phyloP scores from a whole-genome alignment of 768 basidiomycete genomes.

The Tylopilus rubrobrunneus region DNA sequence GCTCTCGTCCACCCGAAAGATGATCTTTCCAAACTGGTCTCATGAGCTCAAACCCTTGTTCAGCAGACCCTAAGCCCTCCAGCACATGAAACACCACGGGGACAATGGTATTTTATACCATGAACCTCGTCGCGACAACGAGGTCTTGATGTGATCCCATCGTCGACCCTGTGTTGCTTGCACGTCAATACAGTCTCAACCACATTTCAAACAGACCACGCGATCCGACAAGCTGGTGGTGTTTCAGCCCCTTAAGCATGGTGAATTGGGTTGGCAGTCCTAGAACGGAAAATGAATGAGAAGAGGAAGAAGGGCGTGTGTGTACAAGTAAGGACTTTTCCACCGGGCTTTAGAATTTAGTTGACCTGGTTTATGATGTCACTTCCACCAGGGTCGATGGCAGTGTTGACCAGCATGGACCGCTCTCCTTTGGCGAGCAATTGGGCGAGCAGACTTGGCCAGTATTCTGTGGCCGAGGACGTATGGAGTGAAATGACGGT shows the following conservation, averaged over 20 bases:
- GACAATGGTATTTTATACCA: conserved; percentile 59
- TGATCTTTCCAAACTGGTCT: conserved; percentile 76
- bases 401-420: conserved; percentile 43
- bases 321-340: conserved; percentile 35
- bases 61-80: conserved; percentile 57
- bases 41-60: conserved; percentile 69
- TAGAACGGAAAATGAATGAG: conserved; percentile 27
- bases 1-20: conserved; percentile 43
- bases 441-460: conserved; percentile 46
- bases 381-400: conserved; percentile 69
- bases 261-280: conserved; percentile 67
- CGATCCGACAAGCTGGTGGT: conserved; percentile 70
- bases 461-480: conserved; percentile 36
- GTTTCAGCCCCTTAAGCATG: conserved; percentile 74
- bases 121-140: conserved; percentile 64
- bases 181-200: conserved; percentile 11
- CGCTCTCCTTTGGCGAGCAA: conserved; percentile 36
- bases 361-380: conserved; percentile 52
- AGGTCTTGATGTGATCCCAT: conserved; percentile 83
- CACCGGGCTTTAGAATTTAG: conserved; percentile 53
- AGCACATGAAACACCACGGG: conserved; percentile 70
- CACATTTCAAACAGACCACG: neutral
- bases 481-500: neutral
- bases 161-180: conserved; percentile 55
- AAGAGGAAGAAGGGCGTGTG: neutral